Conservation (phyloP, 1,284 basidiomycete species). For the Pseudozyma sp. region DNA sequence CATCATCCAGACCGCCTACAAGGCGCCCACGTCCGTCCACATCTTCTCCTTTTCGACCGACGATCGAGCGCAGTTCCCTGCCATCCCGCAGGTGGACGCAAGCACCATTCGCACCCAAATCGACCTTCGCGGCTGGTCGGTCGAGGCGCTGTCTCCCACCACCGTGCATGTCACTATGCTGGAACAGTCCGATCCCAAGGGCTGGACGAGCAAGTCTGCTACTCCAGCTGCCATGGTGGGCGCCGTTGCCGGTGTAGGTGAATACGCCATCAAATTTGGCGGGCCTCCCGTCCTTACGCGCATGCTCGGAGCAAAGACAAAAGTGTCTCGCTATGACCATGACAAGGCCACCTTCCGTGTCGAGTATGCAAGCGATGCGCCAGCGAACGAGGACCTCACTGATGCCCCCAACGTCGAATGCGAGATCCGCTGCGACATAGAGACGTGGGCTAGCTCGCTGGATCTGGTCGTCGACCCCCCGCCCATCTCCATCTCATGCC, state of each 20-base stretch:
- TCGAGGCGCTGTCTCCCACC: conserved; percentile 92
- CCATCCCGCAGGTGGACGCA: conserved; percentile 76
- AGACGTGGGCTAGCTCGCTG: conserved; percentile 87
- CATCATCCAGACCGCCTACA: conserved; percentile 93
- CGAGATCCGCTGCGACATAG: conserved; percentile 91
- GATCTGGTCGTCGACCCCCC: conserved; percentile 95
- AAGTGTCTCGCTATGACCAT: conserved; percentile 84
- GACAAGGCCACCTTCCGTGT: conserved; percentile 84
- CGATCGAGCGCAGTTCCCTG: conserved; percentile 85
- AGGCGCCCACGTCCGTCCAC: conserved; percentile 89
- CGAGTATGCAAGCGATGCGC: conserved; percentile 79
- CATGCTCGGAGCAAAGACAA: conserved; percentile 80
- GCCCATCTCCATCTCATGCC: conserved; percentile 83
- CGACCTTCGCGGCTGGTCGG: conserved; percentile 95
- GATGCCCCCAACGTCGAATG: conserved; percentile 80
- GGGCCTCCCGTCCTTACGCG: conserved; percentile 90
- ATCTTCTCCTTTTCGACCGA: conserved; percentile 95
- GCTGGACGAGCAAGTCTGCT: conserved; percentile 94
- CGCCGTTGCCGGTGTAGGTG: conserved; percentile 85
- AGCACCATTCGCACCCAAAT: conserved; percentile 91
- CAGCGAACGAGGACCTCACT: conserved; percentile 21
- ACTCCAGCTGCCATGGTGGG: conserved; percentile 84
- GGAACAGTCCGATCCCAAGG: conserved; percentile 96
- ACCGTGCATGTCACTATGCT: conserved; percentile 93
- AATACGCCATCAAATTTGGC: conserved; percentile 91